phyloP scores from a whole-genome alignment of 2,329 filamentous ascomycete genomes.

The Escovopsis sp. region DNA sequence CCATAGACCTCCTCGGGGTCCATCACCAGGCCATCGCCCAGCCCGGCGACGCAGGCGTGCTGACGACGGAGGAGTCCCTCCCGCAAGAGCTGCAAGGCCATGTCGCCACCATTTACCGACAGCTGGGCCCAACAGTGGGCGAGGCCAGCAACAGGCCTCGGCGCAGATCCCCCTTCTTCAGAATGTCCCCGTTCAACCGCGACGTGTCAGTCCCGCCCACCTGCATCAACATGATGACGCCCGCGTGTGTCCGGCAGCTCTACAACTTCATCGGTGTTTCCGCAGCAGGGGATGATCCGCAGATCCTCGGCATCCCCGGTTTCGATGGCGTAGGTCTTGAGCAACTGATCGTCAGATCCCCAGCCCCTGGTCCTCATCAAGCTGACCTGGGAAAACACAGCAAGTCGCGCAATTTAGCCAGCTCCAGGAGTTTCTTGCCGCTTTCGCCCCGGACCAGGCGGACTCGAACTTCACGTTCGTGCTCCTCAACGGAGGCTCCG shows the following conservation, averaged over 20 bases:
- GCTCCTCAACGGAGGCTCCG: conserved; percentile 41
- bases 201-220: conserved; percentile 6
- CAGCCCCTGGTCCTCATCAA: too few relatives aligned
- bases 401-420: conserved; percentile 40
- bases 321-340: conserved; percentile 22
- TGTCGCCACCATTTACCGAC: conserved; percentile 1
- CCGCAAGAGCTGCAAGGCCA: not conserved
- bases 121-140: not conserved
- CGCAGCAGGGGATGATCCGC: conserved; percentile 16
- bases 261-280: conserved; percentile 33
- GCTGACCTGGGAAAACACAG: conserved; percentile 7
- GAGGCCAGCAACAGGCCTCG: not conserved
- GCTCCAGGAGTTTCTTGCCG: conserved; percentile 38
- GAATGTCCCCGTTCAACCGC: not conserved
- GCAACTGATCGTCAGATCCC: not conserved
- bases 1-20: conserved; percentile 32
- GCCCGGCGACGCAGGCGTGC: not conserved
- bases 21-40: not conserved
- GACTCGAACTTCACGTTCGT: conserved; percentile 42
- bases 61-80: not conserved
- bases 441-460: conserved; percentile 35
- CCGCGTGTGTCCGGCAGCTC: conserved; percentile 28
- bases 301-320: conserved; percentile 34
- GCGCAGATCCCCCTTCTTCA: not conserved
- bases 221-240: conserved; percentile 27